phyloP scores from a whole-genome alignment of 371 early-diverging fungal genomes.

The Apophysomyces variabilis region DNA sequence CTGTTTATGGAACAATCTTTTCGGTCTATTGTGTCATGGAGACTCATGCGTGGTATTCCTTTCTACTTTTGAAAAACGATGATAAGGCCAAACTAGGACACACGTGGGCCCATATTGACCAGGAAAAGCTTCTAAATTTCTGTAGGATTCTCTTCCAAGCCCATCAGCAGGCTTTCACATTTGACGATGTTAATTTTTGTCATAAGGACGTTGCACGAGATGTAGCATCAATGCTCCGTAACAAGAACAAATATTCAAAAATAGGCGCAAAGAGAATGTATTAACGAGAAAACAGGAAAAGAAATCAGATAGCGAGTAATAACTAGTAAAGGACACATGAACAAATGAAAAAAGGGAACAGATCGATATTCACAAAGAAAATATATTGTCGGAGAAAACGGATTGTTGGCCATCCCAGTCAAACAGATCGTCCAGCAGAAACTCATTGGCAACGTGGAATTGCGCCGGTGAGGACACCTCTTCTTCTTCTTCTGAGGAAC shows the following conservation, averaged over 20 bases:
- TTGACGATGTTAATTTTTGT: constrained; percentile 10
- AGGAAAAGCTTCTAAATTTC: not conserved
- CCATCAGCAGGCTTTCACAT: constrained; percentile 8
- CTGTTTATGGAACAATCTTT: too few relatives aligned
- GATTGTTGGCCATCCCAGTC: constrained; percentile 47
- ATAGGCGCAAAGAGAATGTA: not conserved
- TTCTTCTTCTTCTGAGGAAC: constrained; percentile 32
- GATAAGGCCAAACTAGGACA: too few relatives aligned
- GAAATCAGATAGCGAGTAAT: not conserved
- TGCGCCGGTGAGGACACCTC: constrained; percentile 29
- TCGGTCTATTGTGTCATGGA: too few relatives aligned
- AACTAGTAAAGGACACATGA: constrained; percentile 6
- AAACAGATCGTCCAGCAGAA: constrained; percentile 44
- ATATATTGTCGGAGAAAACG: constrained; percentile 11
- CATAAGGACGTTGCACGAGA: not conserved
- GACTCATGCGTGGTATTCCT: too few relatives aligned
- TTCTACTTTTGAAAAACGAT: too few relatives aligned
- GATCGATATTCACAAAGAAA: constrained; percentile 11
- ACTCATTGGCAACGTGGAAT: constrained; percentile 24
- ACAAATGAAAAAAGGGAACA: not conserved
- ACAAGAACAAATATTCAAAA: too few relatives aligned
- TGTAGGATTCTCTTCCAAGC: not conserved
- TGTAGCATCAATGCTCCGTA: not conserved
- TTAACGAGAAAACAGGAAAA: not conserved
- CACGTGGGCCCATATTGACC: constrained; percentile 5